These are phyloP conservation scores for Yamadazyma mexicana DNA, from an alignment of 1,139 yeast species.

Conservation along the genomic window DNA sequence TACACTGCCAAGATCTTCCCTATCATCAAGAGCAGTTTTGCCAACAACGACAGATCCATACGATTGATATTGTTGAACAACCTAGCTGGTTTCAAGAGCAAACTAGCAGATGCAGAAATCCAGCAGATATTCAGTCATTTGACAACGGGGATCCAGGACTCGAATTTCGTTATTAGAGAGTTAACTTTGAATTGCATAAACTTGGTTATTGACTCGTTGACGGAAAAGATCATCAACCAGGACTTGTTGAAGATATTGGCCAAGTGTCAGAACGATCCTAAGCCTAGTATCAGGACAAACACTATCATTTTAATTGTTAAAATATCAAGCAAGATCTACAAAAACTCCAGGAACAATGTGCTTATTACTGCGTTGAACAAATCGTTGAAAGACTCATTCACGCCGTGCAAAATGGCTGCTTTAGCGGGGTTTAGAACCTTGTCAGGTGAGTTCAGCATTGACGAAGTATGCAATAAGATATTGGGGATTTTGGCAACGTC, in stretches of 20 bases:
- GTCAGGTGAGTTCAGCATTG: conserved; percentile 66
- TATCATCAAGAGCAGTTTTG: conserved; percentile 59
- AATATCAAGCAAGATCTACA: conserved; percentile 64
- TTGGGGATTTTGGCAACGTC: conserved; percentile 85
- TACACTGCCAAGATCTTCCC: conserved; percentile 54
- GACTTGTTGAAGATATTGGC: conserved; percentile 82
- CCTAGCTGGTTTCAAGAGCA: conserved; percentile 55
- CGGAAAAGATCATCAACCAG: conserved; percentile 82
- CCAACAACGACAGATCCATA: conserved; percentile 72
- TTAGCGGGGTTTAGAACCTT: conserved; percentile 70
- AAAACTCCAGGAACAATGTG: conserved; percentile 63
- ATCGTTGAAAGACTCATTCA: conserved; percentile 77
- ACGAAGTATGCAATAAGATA: conserved; percentile 78
- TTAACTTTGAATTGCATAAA: conserved; percentile 76
- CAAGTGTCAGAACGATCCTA: conserved; percentile 82
- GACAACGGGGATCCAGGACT: conserved; percentile 80
- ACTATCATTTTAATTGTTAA: conserved; percentile 76
- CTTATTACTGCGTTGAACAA: conserved; percentile 85
- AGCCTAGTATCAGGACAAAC: conserved; percentile 81
- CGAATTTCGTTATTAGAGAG: conserved; percentile 77
- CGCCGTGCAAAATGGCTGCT: conserved; percentile 77
- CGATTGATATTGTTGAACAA: conserved; percentile 68
- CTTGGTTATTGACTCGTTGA: conserved; percentile 61
- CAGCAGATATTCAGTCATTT: conserved; percentile 69
- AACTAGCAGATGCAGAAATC: conserved; percentile 59